phyloP scores from a whole-genome alignment of 495 filamentous ascomycete genomes.

The Neurospora sp. region DNA sequence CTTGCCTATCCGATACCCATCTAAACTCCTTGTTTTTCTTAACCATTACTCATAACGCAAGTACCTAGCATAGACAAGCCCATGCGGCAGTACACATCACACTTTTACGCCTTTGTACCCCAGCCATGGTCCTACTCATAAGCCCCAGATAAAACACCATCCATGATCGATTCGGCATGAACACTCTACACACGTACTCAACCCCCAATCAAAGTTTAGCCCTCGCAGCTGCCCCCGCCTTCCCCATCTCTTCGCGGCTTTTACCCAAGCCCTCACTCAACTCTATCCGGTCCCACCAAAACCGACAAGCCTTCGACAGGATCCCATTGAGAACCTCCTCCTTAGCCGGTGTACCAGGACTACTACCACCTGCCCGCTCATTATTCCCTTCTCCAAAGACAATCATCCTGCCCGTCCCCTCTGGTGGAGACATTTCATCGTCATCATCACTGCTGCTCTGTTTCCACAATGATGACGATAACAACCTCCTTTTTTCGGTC shows the following conservation, averaged over 20 bases:
- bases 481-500: conserved; percentile 11
- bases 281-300: conserved; percentile 42
- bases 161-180: neutral
- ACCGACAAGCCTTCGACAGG: conserved; percentile 41
- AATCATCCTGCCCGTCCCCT: conserved; percentile 24
- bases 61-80: neutral
- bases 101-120: neutral
- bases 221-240: conserved; percentile 3
- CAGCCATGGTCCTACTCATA: neutral
- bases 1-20: neutral
- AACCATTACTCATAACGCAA: neutral
- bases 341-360: conserved; percentile 33
- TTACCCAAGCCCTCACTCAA: conserved; percentile 34
- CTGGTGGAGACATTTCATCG: neutral
- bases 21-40: neutral
- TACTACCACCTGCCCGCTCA: conserved; percentile 37
- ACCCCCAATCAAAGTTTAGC: conserved; percentile 1
- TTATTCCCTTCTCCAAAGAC: conserved; percentile 56
- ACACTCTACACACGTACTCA: neutral
- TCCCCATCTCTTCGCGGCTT: neutral
- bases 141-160: neutral
- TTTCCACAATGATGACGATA: neutral
- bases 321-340: conserved; percentile 31
- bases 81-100: neutral
- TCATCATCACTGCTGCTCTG: neutral